These are phyloP conservation scores for Syzygium grande DNA, from an alignment of 345 rosid genomes.

Conservation along the genomic window DNA sequence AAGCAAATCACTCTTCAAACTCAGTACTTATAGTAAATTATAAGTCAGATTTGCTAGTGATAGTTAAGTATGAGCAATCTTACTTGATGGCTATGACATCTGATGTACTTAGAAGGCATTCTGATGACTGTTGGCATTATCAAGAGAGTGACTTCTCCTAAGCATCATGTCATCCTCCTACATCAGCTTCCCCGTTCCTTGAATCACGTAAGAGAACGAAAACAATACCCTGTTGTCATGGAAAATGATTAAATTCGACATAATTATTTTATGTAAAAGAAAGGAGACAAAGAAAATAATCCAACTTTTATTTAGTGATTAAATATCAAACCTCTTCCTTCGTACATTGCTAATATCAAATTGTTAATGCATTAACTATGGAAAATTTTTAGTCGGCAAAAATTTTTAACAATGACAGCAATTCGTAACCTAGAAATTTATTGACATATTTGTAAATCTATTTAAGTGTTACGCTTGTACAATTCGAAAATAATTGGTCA, in stretches of 20 bases:
- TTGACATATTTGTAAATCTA: rapidly evolving
- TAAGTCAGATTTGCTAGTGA: not conserved
- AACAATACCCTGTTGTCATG: not conserved
- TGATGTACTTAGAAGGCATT: not conserved
- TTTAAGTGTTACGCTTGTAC: not conserved
- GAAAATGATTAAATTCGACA: not conserved
- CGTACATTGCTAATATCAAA: not conserved
- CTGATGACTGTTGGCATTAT: not conserved
- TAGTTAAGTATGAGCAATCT: not conserved
- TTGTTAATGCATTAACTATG: not conserved
- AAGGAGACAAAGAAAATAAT: not conserved
- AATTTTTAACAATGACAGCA: not conserved
- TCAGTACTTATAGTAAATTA: not conserved
- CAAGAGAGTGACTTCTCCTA: not conserved
- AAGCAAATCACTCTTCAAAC: not conserved
- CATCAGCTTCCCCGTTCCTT: not conserved
- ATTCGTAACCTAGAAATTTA: not conserved
- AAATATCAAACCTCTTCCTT: not conserved
- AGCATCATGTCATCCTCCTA: not conserved
- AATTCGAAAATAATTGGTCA: not conserved
- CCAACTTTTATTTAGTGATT: not conserved
- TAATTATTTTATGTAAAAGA: not conserved
- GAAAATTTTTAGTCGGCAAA: not conserved
- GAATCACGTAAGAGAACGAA: not conserved
- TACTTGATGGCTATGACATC: not conserved